Conservation (phyloP, 139 green algal genomes). For the Pycnococcus provasolii region DNA sequence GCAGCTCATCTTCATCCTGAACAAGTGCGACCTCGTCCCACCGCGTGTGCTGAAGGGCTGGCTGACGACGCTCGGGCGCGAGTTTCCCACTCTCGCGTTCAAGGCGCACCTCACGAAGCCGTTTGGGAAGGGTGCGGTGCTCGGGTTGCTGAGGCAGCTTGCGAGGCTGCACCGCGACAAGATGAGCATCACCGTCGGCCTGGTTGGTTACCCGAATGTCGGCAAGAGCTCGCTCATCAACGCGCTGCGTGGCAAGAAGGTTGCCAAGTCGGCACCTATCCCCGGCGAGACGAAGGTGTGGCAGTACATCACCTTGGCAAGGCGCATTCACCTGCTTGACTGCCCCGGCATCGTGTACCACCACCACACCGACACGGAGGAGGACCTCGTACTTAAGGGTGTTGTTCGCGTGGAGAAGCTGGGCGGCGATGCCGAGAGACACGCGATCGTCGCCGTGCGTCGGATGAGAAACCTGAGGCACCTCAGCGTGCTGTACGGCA, state of each 20-base stretch:
- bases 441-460: conserved; percentile 50
- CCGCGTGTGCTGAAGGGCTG: conserved; percentile 95
- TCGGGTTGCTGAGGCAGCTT: conserved; percentile 73
- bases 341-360: conserved; percentile 95
- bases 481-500: conserved; percentile 5
- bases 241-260: conserved; percentile 88
- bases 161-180: conserved; percentile 84
- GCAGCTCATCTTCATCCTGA: conserved; percentile 94
- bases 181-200: conserved; percentile 84
- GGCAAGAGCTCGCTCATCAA: conserved; percentile 99
- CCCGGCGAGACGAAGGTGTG: conserved; percentile 98
- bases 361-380: conserved; percentile 64
- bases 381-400: conserved; percentile 86
- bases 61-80: conserved; percentile 71
- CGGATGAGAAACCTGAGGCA: conserved; percentile 2
- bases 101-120: conserved; percentile 90
- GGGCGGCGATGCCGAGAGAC: conserved; percentile 76
- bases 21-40: conserved; percentile 84
- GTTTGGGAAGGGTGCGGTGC: conserved; percentile 90
- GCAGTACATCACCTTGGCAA: conserved; percentile 99
- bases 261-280: conserved; percentile 89
- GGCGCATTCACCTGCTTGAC: conserved; percentile 98
- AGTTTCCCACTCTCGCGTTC: conserved; percentile 96
- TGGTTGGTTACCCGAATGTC: conserved; percentile 98
- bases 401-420: conserved; percentile 56